Evolutionary conservation across 1,284 basidiomycete genomes (phyloP), one percentile per base, ranked within the genome.

Genomic region (Leucoagaricus sp.): DNA sequence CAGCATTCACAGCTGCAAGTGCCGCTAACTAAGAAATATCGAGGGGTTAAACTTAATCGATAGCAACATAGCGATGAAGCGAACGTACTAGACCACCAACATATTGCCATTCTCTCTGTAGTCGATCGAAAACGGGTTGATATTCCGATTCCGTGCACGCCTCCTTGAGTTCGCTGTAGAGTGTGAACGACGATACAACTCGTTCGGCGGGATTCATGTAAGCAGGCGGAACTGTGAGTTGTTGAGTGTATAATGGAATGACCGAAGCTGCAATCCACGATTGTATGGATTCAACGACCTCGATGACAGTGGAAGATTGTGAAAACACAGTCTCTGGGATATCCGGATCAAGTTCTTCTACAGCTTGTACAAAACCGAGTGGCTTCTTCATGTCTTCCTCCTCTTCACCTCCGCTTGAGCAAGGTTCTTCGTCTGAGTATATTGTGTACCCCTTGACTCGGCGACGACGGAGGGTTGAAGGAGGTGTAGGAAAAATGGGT

Each of bases 81-180:
- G n/a, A 1, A 65, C 71, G 48, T 59, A 79, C 76, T 63, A 74
- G 65, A 45, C 73, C 79, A 25, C 78, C 81, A 8, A 79, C 69
- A 53, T 76, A 81, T 3, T 72, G 73, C 84, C 84, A 85, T 55
- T 85, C 83, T 23, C 66, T 65, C 57, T 77, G 75, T 25, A 84
- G 55, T 31, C 72, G 60, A n/a, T 58, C 42, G 51, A 75, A 75
- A 4, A 84, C 66, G 17, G 65, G 65, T 52, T 84, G 81, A 53
- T 75, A 84, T 3, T 85, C 75, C 0, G 75, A 76, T 52, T 82
- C 81, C 1, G 68, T 60, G 2, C 57, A 60, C 0, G 84, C 85
- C 31, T 75, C 70, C 41, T 74, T 72, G 49, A 89, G 67, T 51
- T 84, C 81, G 1, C 71, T 69, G 56, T 86, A 87, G 46, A 80